Conservation (phyloP, 2,329 filamentous ascomycete genomes). For the Fusarium torreyae region DNA sequence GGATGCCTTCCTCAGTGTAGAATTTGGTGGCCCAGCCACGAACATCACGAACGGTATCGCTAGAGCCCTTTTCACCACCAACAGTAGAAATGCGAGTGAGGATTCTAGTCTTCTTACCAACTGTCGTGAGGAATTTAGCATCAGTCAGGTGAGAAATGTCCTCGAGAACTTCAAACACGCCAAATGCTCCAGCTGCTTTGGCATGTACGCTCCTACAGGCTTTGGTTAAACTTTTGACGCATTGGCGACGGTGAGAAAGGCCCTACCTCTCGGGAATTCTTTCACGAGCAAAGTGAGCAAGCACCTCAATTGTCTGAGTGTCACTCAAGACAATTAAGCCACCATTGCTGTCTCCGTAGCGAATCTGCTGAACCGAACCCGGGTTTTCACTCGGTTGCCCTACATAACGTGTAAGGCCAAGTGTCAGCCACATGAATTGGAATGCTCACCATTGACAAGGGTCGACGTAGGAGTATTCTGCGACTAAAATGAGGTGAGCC, state of each 20-base stretch:
- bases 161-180: slow-evolving; percentile 26
- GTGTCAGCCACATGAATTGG: rapidly evolving
- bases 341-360: slow-evolving; percentile 48
- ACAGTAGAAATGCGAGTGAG: slow-evolving; percentile 56
- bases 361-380: slow-evolving; percentile 42
- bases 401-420: slow-evolving; percentile 4
- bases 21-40: slow-evolving; percentile 69
- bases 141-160: slow-evolving; percentile 30
- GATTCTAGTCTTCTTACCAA: slow-evolving; percentile 23
- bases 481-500: not conserved
- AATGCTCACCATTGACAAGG: slow-evolving; percentile 32
- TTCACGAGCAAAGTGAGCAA: slow-evolving; percentile 72
- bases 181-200: slow-evolving; percentile 31
- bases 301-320: slow-evolving; percentile 68
- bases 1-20: slow-evolving; percentile 49
- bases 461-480: slow-evolving; percentile 22
- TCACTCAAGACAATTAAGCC: slow-evolving; percentile 65
- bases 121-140: slow-evolving; percentile 16
- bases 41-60: slow-evolving; percentile 76
- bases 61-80: slow-evolving; percentile 74
- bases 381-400: slow-evolving; percentile 47
- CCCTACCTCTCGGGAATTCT: slow-evolving; percentile 67
- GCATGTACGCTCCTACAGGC: slow-evolving; percentile 22
- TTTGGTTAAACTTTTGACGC: slow-evolving; percentile 42
- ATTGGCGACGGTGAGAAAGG: not conserved